phyloP scores from a whole-genome alignment of 2,329 filamentous ascomycete species.

The Acarospora socialis region DNA sequence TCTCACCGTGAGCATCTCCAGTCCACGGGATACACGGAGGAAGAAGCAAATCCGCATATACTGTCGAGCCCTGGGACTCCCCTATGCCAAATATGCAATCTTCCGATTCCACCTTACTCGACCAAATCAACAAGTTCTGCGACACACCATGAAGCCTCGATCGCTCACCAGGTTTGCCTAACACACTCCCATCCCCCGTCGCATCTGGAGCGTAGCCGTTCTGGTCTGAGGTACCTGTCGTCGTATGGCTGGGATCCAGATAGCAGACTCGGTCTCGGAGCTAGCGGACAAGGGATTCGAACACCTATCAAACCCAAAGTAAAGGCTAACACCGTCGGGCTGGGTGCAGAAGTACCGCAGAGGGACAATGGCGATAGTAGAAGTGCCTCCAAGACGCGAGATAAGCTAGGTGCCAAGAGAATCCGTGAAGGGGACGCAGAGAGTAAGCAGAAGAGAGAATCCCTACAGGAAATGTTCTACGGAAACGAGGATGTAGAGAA shows the following conservation, averaged over 20 bases:
- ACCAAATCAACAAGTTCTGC: slow-evolving; percentile 14
- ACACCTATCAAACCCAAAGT: slow-evolving; percentile 58
- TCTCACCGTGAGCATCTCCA: not conserved
- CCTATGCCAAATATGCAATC: slow-evolving; percentile 45
- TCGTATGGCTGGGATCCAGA: slow-evolving; percentile 48
- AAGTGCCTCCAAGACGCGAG: slow-evolving; percentile 29
- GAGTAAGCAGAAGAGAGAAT: slow-evolving; percentile 48
- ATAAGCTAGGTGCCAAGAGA: slow-evolving; percentile 54
- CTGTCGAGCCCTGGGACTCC: too few species aligned
- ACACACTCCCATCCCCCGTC: slow-evolving; percentile 44
- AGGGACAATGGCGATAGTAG: slow-evolving; percentile 13
- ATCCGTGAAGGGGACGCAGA: slow-evolving; percentile 32
- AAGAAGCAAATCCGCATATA: too few species aligned
- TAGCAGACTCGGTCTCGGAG: slow-evolving; percentile 54
- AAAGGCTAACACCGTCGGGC: slow-evolving; percentile 62
- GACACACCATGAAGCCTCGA: slow-evolving; percentile 33
- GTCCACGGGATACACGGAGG: not conserved
- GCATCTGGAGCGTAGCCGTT: slow-evolving; percentile 40
- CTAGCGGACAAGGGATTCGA: slow-evolving; percentile 54
- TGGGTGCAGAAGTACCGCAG: slow-evolving; percentile 42
- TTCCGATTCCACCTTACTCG: slow-evolving; percentile 30
- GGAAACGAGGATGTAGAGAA: slow-evolving; percentile 59
- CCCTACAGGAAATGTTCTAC: slow-evolving; percentile 57
- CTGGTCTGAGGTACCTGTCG: slow-evolving; percentile 41
- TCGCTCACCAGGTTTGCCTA: slow-evolving; percentile 43